Conservation (phyloP, 495 filamentous ascomycete genomes). For the Aspergillus sclerotioniger region DNA sequence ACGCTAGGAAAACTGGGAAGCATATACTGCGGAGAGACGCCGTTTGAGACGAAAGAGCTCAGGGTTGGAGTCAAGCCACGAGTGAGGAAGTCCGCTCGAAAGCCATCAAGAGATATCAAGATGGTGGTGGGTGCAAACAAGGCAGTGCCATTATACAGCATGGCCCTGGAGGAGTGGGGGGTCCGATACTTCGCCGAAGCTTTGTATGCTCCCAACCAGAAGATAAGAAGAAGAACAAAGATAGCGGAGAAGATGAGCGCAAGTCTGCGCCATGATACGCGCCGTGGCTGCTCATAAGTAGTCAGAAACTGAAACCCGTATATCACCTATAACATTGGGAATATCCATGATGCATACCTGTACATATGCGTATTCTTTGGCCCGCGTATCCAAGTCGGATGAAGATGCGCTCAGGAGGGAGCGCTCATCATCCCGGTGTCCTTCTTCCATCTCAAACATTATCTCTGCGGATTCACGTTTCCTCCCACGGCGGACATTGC, state of each 20-base stretch:
- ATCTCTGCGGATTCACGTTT: constrained; percentile 66
- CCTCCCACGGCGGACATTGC: constrained; percentile 42
- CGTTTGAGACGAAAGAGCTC: constrained; percentile 72
- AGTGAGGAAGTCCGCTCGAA: constrained; percentile 91
- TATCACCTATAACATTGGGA: not conserved
- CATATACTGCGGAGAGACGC: constrained; percentile 90
- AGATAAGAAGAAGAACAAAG: constrained; percentile 49
- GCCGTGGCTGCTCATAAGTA: constrained; percentile 8
- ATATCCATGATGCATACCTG: constrained; percentile 24
- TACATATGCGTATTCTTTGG: constrained; percentile 29
- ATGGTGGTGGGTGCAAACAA: constrained; percentile 89
- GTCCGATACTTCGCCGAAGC: constrained; percentile 40
- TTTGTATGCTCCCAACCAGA: constrained; percentile 55
- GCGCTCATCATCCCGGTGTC: constrained; percentile 63
- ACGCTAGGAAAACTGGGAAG: constrained; percentile 90
- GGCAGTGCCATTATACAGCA: constrained; percentile 66
- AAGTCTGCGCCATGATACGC: constrained; percentile 31
- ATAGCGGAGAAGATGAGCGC: constrained; percentile 38
- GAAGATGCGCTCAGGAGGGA: constrained; percentile 41
- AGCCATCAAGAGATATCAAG: constrained; percentile 91
- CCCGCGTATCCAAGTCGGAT: constrained; percentile 39
- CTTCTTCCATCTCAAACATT: constrained; percentile 89
- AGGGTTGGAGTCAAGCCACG: constrained; percentile 81
- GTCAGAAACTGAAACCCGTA: not conserved
- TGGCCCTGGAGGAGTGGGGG: constrained; percentile 17